phyloP scores from a whole-genome alignment of 2,329 filamentous ascomycete genomes.

The Reticulascus tulasneorum region DNA sequence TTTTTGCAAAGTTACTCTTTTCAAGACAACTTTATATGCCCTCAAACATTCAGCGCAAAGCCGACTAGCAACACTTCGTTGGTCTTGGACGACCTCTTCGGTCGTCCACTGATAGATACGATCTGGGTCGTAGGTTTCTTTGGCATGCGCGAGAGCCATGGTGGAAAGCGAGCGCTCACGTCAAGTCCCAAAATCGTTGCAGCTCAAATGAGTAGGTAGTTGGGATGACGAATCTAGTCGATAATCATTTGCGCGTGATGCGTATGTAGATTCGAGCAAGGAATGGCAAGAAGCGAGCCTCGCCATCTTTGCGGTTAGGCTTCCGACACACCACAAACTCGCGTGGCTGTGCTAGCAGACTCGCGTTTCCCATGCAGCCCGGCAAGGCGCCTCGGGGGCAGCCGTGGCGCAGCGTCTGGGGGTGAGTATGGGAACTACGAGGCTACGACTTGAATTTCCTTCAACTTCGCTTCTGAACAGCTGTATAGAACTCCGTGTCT shows the following conservation, averaged over 20 bases:
- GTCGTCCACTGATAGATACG: neutral
- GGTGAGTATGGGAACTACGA: neutral
- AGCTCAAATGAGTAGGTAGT: neutral
- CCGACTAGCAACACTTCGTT: constrained; percentile 1
- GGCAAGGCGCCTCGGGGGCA: neutral
- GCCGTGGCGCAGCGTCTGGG: neutral
- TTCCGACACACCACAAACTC: no score
- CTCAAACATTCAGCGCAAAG: neutral
- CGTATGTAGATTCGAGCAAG: no score
- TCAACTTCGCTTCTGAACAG: neutral
- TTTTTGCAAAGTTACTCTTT: neutral
- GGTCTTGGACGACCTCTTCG: neutral
- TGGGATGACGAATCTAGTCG: neutral
- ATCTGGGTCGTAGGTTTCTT: neutral
- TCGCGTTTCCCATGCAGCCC: neutral
- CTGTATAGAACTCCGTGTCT: no score
- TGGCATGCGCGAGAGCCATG: neutral
- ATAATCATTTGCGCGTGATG: neutral
- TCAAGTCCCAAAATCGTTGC: no score
- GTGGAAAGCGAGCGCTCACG: neutral
- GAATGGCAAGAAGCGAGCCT: no score
- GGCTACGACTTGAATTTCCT: neutral
- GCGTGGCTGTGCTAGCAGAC: no score
- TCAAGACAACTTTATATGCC: neutral
- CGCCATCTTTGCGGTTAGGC: no score